Base-by-base conservation (phyloP, 139 green algal species). In the Zygnema circumcarinatum region DNA sequence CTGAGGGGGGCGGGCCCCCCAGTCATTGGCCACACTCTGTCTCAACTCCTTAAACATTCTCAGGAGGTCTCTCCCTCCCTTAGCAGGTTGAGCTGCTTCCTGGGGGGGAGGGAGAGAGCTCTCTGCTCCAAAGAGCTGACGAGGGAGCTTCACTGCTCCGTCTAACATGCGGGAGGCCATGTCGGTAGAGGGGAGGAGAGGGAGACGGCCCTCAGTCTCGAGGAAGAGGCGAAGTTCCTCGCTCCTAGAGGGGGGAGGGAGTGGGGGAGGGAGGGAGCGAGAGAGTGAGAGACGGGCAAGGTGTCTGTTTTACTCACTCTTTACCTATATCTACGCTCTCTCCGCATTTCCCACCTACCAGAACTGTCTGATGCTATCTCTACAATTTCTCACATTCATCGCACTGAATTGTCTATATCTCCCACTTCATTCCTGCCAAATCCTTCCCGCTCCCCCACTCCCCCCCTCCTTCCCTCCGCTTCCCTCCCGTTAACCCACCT, bases 171-270 rank as follows among this genome's bases (percentile, higher is more conserved):
- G 81, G 21, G 84, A 90, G 0, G 86, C 36, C 1, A 90, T 16
- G 67, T 90, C 85, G 31, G 33, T 38, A 16, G 56, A 79, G 21
- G 78, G 53, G 16, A 54, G 21, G 16, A 88, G 56, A n/a, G 81
- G 78, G 74, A 98, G 92, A 29, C 93, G 90, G 33, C 93, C 95
- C 38, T 97, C 93, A 1, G 90, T 87, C 80, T 94, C 84, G 69
- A 98, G 92, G 79, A 98, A 98, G 38, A 96, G 67, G 11, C 83
- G 76, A 83, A 98, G 90, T 87, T 96, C 95, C 95, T 96, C 85
- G 38, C 32, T 86, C 22, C 62, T 74, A 0, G 88, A 79, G 29
- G 97, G 86, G 7, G 36, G 16, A 41, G 69, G 69, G 69, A 41
- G 69, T n/a, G n/a, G n/a, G 69, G 69, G 69, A 41, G 3, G 11